phyloP scores from a whole-genome alignment of 495 filamentous ascomycete species.

The Penicillium diatomitis region DNA sequence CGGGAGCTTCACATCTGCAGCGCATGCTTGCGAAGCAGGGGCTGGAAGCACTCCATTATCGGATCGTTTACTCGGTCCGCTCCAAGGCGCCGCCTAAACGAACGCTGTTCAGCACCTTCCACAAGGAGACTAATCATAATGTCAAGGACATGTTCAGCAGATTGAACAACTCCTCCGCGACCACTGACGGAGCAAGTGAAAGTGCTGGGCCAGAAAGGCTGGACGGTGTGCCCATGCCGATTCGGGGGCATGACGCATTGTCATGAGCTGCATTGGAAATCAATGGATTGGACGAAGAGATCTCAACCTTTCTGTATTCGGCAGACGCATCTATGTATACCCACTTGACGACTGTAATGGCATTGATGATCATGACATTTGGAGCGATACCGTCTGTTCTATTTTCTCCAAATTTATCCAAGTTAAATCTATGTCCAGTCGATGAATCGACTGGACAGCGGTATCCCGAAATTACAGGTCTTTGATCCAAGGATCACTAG shows the following conservation, averaged over 20 bases:
- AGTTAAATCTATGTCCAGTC: too few relatives aligned
- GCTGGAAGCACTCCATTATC: constrained; percentile 61
- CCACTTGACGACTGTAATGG: constrained; percentile 6
- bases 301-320: not conserved
- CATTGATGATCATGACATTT: constrained; percentile 3
- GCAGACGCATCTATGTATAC: not conserved
- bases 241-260: constrained; percentile 6
- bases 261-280: not conserved
- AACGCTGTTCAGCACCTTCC: constrained; percentile 41
- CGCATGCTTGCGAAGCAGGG: constrained; percentile 64
- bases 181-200: not conserved
- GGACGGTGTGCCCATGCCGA: constrained; percentile 6
- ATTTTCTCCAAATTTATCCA: constrained; percentile 21
- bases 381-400: constrained; percentile 3
- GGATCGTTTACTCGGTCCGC: constrained; percentile 61
- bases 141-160: constrained; percentile 7
- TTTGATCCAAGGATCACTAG: too few relatives aligned
- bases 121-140: constrained; percentile 11
- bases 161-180: not conserved
- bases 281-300: not conserved
- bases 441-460: too few relatives aligned
- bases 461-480: too few relatives aligned
- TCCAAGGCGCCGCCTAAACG: constrained; percentile 52
- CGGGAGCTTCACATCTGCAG: constrained; percentile 60
- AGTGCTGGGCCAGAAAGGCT: not conserved